phyloP scores from a whole-genome alignment of 2,329 filamentous ascomycete species.

The Chalara sp. region DNA sequence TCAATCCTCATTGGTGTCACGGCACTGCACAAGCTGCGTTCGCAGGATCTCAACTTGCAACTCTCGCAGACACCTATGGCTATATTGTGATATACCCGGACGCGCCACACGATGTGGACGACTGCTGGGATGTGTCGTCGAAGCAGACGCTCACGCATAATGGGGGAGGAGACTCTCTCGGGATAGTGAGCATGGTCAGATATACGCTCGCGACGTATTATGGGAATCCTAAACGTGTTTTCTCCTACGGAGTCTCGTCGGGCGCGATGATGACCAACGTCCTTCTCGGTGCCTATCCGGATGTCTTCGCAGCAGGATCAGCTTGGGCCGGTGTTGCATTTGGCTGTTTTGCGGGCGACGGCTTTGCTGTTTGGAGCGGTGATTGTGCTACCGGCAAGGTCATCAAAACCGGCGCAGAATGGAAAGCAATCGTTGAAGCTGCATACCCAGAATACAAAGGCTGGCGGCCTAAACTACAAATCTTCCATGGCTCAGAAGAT shows the following conservation, averaged over 20 bases:
- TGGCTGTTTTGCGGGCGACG: conserved; percentile 33
- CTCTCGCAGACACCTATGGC: conserved; percentile 45
- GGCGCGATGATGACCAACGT: conserved; percentile 39
- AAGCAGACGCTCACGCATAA: conserved; percentile 39
- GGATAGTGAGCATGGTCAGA: conserved; percentile 50
- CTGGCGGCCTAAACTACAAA: conserved; percentile 30
- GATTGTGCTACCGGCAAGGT: conserved; percentile 34
- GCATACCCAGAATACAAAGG: conserved; percentile 34
- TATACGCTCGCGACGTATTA: conserved; percentile 44
- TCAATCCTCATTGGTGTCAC: conserved; percentile 22
- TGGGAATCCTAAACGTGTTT: conserved; percentile 43
- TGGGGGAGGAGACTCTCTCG: conserved; percentile 47
- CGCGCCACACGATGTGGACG: conserved; percentile 39
- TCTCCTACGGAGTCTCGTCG: conserved; percentile 41
- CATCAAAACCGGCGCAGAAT: conserved; percentile 33
- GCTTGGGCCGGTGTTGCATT: conserved; percentile 38
- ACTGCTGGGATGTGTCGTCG: conserved; percentile 54
- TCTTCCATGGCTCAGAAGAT: conserved; percentile 32
- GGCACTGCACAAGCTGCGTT: conserved; percentile 36
- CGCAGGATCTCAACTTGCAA: conserved; percentile 37
- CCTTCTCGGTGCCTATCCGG: conserved; percentile 39
- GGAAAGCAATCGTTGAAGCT: conserved; percentile 39
- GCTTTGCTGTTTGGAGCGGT: conserved; percentile 42
- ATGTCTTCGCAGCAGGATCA: conserved; percentile 37
- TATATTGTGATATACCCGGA: conserved; percentile 56